These are phyloP conservation scores for Apodospora peruviana DNA, from an alignment of 495 filamentous ascomycete genomes.

Conservation along the genomic window DNA sequence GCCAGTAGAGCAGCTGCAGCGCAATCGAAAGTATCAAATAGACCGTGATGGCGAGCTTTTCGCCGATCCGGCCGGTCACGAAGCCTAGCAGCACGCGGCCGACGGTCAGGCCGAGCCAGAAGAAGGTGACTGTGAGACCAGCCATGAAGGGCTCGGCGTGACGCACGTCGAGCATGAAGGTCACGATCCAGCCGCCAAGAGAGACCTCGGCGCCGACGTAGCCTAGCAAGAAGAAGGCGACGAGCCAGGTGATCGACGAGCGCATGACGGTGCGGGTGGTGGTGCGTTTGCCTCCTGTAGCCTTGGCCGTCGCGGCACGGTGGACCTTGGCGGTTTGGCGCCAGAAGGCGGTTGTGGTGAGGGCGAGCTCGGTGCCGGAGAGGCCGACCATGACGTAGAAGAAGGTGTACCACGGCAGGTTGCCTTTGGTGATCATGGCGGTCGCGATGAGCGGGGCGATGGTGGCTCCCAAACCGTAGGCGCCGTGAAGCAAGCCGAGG, in stretches of 20 bases:
- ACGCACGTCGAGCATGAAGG: constrained; percentile 74
- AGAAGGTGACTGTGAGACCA: constrained; percentile 75
- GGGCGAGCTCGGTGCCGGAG: constrained; percentile 53
- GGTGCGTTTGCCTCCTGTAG: constrained; percentile 20
- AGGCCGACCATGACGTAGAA: constrained; percentile 62
- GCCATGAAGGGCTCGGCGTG: constrained; percentile 63
- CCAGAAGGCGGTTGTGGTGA: constrained; percentile 60
- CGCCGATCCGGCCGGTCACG: constrained; percentile 63
- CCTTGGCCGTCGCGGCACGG: constrained; percentile 33
- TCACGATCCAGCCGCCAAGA: constrained; percentile 83
- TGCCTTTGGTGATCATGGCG: constrained; percentile 55
- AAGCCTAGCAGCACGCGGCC: constrained; percentile 70
- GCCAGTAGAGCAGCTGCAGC: constrained; percentile 77
- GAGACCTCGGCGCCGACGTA: constrained; percentile 86
- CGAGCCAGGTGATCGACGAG: constrained; percentile 63
- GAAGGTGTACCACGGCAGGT: constrained; percentile 57
- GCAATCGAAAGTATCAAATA: constrained; percentile 59
- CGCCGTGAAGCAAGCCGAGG: constrained; percentile 66
- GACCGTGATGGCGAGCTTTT: constrained; percentile 56
- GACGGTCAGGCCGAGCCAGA: constrained; percentile 77
- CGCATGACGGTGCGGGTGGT: constrained; percentile 30
- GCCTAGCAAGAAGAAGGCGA: constrained; percentile 67
- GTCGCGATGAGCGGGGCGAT: constrained; percentile 75
- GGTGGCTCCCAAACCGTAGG: constrained; percentile 73
- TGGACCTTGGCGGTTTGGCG: constrained; percentile 56